These are phyloP conservation scores for Xylaria sp. DNA, from an alignment of 2,329 filamentous ascomycete genomes.

Conservation along the genomic window DNA sequence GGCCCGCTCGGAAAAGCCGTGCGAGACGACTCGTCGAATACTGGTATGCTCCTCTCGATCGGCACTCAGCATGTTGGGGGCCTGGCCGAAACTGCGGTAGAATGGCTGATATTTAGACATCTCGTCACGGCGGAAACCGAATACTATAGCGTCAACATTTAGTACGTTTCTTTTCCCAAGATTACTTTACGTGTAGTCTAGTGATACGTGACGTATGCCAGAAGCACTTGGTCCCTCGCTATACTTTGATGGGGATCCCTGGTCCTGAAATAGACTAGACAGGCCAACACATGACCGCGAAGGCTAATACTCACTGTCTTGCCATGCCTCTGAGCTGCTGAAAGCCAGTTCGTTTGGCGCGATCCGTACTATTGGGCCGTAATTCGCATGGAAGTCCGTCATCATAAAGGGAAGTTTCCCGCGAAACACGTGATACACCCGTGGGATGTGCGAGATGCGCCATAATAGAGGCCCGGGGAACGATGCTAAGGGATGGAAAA, in stretches of 20 bases:
- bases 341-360: slow-evolving; percentile 47
- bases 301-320: too few species aligned
- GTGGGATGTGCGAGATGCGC: slow-evolving; percentile 30
- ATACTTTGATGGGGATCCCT: too few species aligned
- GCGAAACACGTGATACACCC: slow-evolving; percentile 25
- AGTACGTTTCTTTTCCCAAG: too few species aligned
- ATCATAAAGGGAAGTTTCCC: slow-evolving; percentile 32
- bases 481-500: slow-evolving; percentile 32
- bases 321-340: slow-evolving; percentile 42
- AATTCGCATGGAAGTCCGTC: slow-evolving; percentile 38
- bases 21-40: slow-evolving; percentile 41
- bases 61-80: too few species aligned
- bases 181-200: too few species aligned
- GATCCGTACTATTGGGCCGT: slow-evolving; percentile 46
- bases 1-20: slow-evolving; percentile 44
- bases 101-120: slow-evolving; percentile 36
- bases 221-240: too few species aligned
- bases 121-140: too few species aligned
- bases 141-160: slow-evolving; percentile 28
- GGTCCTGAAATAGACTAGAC: too few species aligned
- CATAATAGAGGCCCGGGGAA: slow-evolving; percentile 36
- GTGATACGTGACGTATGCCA: too few species aligned
- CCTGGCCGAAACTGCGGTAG: too few species aligned
- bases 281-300: too few species aligned
- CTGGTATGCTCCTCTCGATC: slow-evolving; percentile 38